Evolutionary conservation across 176 grass and related monocot genomes (phyloP).

Genomic region (Tillandsia fasciculata): DNA sequence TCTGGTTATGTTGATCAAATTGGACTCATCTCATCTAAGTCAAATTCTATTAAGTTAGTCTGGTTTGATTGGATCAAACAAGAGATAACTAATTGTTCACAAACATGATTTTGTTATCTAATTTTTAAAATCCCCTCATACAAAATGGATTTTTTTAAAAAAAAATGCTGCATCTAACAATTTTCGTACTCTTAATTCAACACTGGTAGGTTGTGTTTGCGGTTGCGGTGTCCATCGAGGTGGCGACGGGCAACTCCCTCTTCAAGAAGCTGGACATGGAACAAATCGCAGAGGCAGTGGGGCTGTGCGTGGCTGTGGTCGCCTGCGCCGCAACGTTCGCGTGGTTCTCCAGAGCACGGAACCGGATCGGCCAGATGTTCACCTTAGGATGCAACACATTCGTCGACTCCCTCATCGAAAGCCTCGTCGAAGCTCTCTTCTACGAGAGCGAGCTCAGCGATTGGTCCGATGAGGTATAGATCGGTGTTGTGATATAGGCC

Average conservation of each 20-base stretch:
- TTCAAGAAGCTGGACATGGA: slow-evolving; percentile 88
- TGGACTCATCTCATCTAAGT: no score
- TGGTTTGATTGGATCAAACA: no score
- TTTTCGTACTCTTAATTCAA: no score
- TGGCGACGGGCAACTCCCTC: slow-evolving; percentile 76
- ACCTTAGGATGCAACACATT: slow-evolving; percentile 67
- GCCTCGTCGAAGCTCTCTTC: slow-evolving; percentile 87
- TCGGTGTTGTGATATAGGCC: background rate
- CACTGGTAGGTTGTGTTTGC: slow-evolving; percentile 47
- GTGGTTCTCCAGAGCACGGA: slow-evolving; percentile 59
- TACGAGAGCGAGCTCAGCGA: slow-evolving; percentile 60
- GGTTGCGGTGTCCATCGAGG: slow-evolving; percentile 57
- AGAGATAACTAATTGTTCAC: no score
- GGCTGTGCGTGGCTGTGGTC: slow-evolving; percentile 59
- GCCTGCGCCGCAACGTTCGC: slow-evolving; percentile 67
- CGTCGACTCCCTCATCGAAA: slow-evolving; percentile 91
- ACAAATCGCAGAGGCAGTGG: slow-evolving; percentile 71
- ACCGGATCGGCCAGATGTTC: slow-evolving; percentile 76
- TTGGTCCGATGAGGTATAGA: slow-evolving; percentile 73
- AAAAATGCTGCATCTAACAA: no score
- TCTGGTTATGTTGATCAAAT: no score
- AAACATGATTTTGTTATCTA: background rate
- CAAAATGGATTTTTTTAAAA: background rate
- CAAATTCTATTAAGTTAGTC: no score
- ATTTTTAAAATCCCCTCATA: background rate